These are phyloP conservation scores for Verruconis gallopava DNA, from an alignment of 2,329 filamentous ascomycete genomes.

Conservation along the genomic window DNA sequence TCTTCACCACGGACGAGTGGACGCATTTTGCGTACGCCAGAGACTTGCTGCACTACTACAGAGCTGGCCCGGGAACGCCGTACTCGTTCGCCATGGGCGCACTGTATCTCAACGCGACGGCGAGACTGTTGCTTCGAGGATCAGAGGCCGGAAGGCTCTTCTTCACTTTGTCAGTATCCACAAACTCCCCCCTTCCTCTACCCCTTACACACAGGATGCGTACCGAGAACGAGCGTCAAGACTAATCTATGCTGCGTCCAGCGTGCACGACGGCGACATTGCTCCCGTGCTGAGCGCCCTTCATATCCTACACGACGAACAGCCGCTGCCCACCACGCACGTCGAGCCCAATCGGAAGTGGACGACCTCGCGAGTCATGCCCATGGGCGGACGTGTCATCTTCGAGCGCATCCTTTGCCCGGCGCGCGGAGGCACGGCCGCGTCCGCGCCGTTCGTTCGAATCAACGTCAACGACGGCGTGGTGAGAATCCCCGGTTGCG, in stretches of 20 bases:
- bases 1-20: conserved; percentile 43
- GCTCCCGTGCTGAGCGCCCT: conserved; percentile 41
- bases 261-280: conserved; percentile 47
- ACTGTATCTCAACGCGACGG: conserved; percentile 46
- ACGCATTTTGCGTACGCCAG: conserved; percentile 44
- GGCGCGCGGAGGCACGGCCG: background rate
- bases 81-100: conserved; percentile 43
- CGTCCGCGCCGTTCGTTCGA: conserved; percentile 30
- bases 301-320: conserved; percentile 32
- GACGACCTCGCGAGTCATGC: conserved; percentile 42
- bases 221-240: background rate
- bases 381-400: conserved; percentile 44
- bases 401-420: conserved; percentile 39
- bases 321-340: conserved; percentile 35
- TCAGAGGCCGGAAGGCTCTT: conserved; percentile 36
- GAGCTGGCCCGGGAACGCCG: conserved; percentile 42
- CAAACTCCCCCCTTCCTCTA: background rate
- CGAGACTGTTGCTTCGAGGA: conserved; percentile 33
- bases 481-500: conserved; percentile 36
- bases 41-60: conserved; percentile 46
- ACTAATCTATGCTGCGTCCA: conserved; percentile 11
- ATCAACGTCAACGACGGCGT: conserved; percentile 46
- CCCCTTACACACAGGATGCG: no score
- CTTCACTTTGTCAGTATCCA: conserved; percentile 39
- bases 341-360: conserved; percentile 34